A percentile compares a stretch with the other conserved stretches of the same genome.
Evolutionary conservation across 345 rosid genomes (phyloP).

Genomic region (Lepidium aucheri): DNA sequence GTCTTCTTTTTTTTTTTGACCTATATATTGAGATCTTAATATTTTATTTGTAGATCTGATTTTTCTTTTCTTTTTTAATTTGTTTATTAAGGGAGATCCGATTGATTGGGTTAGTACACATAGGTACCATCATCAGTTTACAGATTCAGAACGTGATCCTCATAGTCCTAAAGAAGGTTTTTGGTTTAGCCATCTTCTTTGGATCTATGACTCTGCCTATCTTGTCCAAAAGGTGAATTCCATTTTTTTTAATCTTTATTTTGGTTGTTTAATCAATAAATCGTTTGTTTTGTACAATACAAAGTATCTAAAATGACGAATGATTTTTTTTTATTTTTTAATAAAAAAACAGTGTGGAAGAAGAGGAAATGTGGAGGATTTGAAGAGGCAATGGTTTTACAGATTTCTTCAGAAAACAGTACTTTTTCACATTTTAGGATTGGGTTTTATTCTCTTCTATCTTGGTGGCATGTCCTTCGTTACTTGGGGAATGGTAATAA

Average conservation of each 20-base stretch:
- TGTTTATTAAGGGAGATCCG: conserved; percentile 38
- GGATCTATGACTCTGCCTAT: conserved; percentile 64
- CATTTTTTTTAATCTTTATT: no score
- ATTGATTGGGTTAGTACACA: conserved; percentile 94
- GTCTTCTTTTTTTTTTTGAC: neutral
- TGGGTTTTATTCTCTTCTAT: conserved; percentile 48
- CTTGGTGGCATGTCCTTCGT: conserved; percentile 70
- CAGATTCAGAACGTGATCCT: conserved; percentile 84
- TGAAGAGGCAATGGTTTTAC: conserved; percentile 75
- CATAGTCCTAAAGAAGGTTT: conserved; percentile 93
- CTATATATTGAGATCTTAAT: neutral
- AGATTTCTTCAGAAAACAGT: conserved; percentile 53
- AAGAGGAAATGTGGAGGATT: conserved; percentile 70
- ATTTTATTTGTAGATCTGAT: neutral
- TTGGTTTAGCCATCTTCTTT: conserved; percentile 80
- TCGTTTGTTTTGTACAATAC: neutral
- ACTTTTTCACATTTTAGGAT: conserved; percentile 54
- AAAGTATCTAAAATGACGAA: neutral
- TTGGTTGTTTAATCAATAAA: neutral
- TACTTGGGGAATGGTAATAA: conserved; percentile 92
- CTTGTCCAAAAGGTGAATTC: conserved; percentile 39
- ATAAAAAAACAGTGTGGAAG: conserved; percentile 52
- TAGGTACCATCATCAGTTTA: conserved; percentile 72
- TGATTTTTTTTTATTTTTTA: no score
- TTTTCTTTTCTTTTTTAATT: neutral